Base-by-base conservation (phyloP, 768 basidiomycete species). In the Mycena leptocephala region DNA sequence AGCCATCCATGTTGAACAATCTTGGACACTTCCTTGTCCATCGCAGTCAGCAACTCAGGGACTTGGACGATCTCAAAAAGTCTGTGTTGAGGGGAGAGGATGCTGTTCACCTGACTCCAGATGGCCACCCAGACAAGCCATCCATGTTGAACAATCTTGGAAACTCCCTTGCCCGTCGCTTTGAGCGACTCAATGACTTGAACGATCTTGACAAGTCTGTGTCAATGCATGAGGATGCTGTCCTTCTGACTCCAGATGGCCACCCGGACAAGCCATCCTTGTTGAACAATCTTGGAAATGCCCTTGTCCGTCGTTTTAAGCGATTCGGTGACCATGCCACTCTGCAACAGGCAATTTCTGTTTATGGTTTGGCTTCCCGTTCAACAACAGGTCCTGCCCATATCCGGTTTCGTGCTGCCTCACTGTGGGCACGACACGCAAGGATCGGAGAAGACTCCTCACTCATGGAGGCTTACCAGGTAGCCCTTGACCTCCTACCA, bases 211-310 rank as follows among this genome's bases (percentile, higher is more conserved):
- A 28, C 41, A 48, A 35, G 30, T 65, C 5, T 32, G 43, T 43
- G 18, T 10, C 16, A 43, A 41, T 43, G 18, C 7, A 18, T 9
- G 56, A 58, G 30, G 32, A 58, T 30, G 56, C 30, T 58, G 32
- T 58, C 20, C 28, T 14, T 7, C 20, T 58, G 56, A 16, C 56
- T 32, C 56, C 56, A 58, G 28, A 58, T 4, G 56, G 56, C 30
- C 56, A 58, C 56, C 30, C 56, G 13, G 35, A 6, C 24, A 53
- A 53, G 56, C 28, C 24, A 16, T 8, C 37, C 1, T 65, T 46
- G 22, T 51, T 83, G 4, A 74, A 76, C 71, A 74, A 79, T 53
- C 76, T 81, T 43, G 83, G 79, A 9, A 33, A 39, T 51, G 73
- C 73, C 0, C 70, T 82, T 20, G 30, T 20, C 0, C 51, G 3